Evolutionary conservation across 768 basidiomycete species (phyloP).

Genomic region (Russula sp.): DNA sequence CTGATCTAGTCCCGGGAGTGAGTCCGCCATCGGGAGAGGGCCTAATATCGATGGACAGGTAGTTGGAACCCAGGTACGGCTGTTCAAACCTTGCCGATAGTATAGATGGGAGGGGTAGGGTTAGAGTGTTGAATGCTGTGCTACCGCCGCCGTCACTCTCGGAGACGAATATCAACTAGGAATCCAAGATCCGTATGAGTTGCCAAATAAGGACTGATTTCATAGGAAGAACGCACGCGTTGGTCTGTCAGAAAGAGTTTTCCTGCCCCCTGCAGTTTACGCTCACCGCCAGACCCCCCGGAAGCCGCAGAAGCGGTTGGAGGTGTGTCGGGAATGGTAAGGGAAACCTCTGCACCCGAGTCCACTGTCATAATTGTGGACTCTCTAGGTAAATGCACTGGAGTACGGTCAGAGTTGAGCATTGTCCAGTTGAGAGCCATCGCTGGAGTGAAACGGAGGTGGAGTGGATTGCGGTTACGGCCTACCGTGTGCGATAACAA

Average conservation of each 20-base stretch:
- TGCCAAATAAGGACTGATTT: not conserved
- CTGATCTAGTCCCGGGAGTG: constrained; percentile 54
- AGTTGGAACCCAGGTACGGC: constrained; percentile 66
- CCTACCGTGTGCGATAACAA: too few relatives aligned
- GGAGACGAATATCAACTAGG: constrained; percentile 55
- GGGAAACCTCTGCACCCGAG: constrained; percentile 49
- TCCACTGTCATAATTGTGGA: constrained; percentile 50
- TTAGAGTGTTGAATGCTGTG: constrained; percentile 38
- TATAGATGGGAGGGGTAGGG: constrained; percentile 57
- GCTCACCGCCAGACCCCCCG: constrained; percentile 49
- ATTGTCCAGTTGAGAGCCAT: constrained; percentile 75
- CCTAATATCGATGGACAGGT: constrained; percentile 56
- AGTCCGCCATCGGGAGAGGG: constrained; percentile 66
- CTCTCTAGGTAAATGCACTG: constrained; percentile 62
- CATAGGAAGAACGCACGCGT: constrained; percentile 43
- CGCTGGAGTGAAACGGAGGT: not conserved
- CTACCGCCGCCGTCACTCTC: constrained; percentile 9
- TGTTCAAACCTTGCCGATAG: constrained; percentile 70
- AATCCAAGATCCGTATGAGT: not conserved
- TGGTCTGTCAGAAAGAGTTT: constrained; percentile 63
- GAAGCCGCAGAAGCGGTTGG: constrained; percentile 39
- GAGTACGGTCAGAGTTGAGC: constrained; percentile 50
- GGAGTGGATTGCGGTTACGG: not conserved
- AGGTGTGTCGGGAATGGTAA: constrained; percentile 51
- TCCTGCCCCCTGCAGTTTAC: constrained; percentile 55